Evolutionary conservation across 2,329 filamentous ascomycete genomes (phyloP).

Genomic region (Ustulina deusta): DNA sequence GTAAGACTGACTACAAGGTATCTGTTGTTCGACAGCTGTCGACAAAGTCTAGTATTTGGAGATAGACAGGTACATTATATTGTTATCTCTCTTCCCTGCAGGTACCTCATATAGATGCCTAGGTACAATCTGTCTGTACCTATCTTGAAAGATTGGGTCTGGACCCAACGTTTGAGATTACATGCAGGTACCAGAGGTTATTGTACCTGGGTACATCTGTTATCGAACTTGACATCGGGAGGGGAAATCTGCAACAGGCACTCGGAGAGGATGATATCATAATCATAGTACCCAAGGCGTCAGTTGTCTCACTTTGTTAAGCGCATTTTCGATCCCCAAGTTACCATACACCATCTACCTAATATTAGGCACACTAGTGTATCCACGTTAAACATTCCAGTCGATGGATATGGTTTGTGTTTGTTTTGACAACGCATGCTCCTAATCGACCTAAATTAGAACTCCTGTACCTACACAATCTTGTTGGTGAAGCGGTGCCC

Average conservation of each 20-base stretch:
- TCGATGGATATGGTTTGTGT: not conserved
- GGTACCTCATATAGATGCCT: too few species aligned
- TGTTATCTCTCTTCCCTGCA: too few species aligned
- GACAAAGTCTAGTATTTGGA: slow-evolving; percentile 7
- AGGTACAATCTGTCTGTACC: too few species aligned
- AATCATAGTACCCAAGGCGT: not conserved
- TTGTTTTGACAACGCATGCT: not conserved
- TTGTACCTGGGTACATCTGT: slow-evolving; percentile 5
- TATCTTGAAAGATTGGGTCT: not conserved
- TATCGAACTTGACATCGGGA: not conserved
- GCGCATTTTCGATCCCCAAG: too few species aligned
- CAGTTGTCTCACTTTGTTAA: slow-evolving; percentile 7
- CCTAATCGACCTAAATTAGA: not conserved
- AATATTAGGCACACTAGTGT: not conserved
- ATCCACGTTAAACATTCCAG: not conserved
- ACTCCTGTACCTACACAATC: too few species aligned
- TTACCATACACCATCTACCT: too few species aligned
- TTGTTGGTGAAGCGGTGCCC: not conserved
- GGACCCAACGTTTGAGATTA: not conserved
- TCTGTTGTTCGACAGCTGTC: too few species aligned
- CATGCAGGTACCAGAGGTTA: slow-evolving; percentile 15
- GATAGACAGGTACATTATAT: not conserved
- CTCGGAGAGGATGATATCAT: slow-evolving; percentile 4
- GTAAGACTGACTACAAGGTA: too few species aligned
- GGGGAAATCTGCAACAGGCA: not conserved